Evolutionary conservation across 2,329 filamentous ascomycete species (phyloP).

Genomic region (Venturia pyrina): DNA sequence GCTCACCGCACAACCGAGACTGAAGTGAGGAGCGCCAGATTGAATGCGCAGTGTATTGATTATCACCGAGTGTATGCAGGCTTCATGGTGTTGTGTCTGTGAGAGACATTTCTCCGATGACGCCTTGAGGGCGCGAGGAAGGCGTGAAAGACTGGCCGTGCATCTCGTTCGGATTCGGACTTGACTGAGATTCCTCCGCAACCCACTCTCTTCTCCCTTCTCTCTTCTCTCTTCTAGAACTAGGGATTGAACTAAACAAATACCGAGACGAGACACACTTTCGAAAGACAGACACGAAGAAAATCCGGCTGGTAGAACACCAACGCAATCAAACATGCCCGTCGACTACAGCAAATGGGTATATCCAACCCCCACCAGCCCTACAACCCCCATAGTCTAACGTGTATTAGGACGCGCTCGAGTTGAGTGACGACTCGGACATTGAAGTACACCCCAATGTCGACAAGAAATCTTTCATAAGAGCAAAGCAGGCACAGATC

Average conservation of each 20-base stretch:
- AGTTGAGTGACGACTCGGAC: conserved; percentile 96
- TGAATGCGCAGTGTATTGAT: background rate
- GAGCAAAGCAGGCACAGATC: conserved; percentile 95
- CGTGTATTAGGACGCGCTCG: conserved; percentile 62
- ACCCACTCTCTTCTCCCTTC: background rate
- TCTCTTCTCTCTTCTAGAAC: background rate
- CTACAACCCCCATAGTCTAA: background rate
- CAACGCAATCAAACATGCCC: conserved; percentile 32
- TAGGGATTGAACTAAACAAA: background rate
- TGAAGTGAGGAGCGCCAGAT: background rate
- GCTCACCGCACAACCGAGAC: background rate
- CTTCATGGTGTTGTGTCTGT: background rate
- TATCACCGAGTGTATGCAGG: conserved; percentile 2
- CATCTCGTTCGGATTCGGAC: background rate
- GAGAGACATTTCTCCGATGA: background rate
- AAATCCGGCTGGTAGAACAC: background rate
- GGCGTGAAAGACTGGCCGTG: background rate
- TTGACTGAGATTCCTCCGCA: background rate
- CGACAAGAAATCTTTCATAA: conserved; percentile 96
- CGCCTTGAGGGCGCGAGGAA: background rate
- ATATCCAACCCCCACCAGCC: background rate
- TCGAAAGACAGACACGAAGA: background rate
- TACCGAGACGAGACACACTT: background rate
- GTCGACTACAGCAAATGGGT: conserved; percentile 68
- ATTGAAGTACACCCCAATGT: conserved; percentile 98